phyloP scores from a whole-genome alignment of 352 stramenopile genomes.

The Phytophthora kernoviae region DNA sequence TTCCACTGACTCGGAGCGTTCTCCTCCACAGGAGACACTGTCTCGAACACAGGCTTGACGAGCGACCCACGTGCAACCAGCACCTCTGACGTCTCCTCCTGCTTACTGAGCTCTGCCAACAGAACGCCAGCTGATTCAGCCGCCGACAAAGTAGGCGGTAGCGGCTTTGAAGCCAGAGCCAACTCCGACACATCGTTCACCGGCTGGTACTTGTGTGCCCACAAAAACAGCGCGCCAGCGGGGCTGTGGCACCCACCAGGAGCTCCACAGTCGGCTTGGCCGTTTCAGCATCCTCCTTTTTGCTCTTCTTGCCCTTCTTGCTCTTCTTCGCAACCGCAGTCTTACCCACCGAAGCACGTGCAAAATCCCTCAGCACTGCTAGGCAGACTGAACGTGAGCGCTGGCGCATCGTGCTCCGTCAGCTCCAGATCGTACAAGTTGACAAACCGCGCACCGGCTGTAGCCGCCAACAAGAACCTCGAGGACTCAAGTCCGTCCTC shows the following conservation, averaged over 20 bases:
- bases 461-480: slow-evolving; percentile 78
- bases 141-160: slow-evolving; percentile 47
- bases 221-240: slow-evolving; percentile 74
- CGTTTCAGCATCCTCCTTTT: slow-evolving; percentile 29
- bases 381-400: slow-evolving; percentile 77
- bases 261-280: slow-evolving; percentile 44
- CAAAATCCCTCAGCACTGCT: slow-evolving; percentile 62
- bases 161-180: slow-evolving; percentile 63
- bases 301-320: slow-evolving; percentile 57
- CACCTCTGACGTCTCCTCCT: slow-evolving; percentile 42
- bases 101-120: slow-evolving; percentile 36
- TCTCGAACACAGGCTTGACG: slow-evolving; percentile 84
- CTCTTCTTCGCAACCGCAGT: slow-evolving; percentile 48
- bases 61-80: slow-evolving; percentile 72
- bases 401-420: slow-evolving; percentile 64
- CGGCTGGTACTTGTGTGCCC: slow-evolving; percentile 71
- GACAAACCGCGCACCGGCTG: slow-evolving; percentile 74
- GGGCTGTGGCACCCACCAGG: slow-evolving; percentile 60
- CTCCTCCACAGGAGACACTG: slow-evolving; percentile 61
- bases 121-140: slow-evolving; percentile 52
- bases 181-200: slow-evolving; percentile 31
- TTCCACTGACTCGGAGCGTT: slow-evolving; percentile 59
- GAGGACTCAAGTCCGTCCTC: slow-evolving; percentile 33
- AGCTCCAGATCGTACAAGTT: slow-evolving; percentile 84
- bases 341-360: slow-evolving; percentile 31